These are phyloP conservation scores for Yarrowia porcina DNA, from an alignment of 805 yeast genomes.

Conservation along the genomic window DNA sequence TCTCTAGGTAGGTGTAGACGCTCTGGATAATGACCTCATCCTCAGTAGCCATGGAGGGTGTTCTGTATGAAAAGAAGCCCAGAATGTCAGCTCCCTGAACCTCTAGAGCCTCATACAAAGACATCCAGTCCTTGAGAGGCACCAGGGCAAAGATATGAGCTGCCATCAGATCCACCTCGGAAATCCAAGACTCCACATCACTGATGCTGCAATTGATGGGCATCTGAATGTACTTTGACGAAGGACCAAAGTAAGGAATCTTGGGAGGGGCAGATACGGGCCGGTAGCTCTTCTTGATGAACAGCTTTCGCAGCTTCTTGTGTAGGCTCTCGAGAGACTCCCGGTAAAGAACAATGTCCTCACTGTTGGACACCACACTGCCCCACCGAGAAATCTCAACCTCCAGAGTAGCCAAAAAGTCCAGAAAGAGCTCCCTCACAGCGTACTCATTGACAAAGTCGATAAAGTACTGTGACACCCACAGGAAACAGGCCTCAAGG, in stretches of 20 bases:
- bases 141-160: constrained; percentile 55
- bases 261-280: constrained; percentile 36
- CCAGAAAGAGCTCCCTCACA: constrained; percentile 58
- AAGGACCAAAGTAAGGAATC: constrained; percentile 30
- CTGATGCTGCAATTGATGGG: constrained; percentile 26
- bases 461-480: constrained; percentile 68
- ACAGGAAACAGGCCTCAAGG: constrained; percentile 66
- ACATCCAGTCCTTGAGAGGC: constrained; percentile 72
- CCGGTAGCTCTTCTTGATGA: constrained; percentile 40
- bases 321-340: constrained; percentile 45
- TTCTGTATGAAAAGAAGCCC: constrained; percentile 55
- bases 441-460: constrained; percentile 69
- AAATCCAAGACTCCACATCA: constrained; percentile 56
- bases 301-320: constrained; percentile 62
- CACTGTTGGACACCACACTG: constrained; percentile 1
- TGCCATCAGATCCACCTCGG: constrained; percentile 60
- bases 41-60: constrained; percentile 42
- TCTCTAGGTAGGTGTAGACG: constrained; percentile 65
- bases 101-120: constrained; percentile 70
- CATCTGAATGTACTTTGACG: constrained; percentile 18
- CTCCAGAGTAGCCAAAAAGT: constrained; percentile 63
- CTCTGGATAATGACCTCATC: constrained; percentile 62
- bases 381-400: constrained; percentile 49
- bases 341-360: constrained; percentile 28
- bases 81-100: constrained; percentile 57